These are phyloP conservation scores for Corinectria fuckeliana DNA, from an alignment of 2,329 filamentous ascomycete species.

Conservation along the genomic window DNA sequence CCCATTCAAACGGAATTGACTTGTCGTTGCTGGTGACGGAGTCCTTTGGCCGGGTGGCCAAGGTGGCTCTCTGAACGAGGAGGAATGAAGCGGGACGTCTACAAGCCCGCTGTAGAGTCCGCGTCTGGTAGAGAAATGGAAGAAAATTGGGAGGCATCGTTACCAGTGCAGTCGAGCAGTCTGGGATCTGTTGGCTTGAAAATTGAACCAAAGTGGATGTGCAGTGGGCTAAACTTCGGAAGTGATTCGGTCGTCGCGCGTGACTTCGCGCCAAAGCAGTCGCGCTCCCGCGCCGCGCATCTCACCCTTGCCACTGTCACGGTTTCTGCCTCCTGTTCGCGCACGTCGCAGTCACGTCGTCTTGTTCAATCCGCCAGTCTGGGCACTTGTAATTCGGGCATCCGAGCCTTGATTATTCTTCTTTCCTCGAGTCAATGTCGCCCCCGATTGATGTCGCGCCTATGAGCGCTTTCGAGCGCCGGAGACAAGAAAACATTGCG, in stretches of 20 bases:
- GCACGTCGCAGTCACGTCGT: neutral
- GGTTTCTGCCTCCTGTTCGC: neutral
- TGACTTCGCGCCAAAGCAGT: conserved; percentile 42
- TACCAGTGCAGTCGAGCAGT: neutral
- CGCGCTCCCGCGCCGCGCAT: conserved; percentile 26
- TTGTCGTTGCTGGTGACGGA: conserved; percentile 36
- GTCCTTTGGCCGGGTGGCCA: conserved; percentile 19
- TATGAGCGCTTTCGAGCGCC: conserved; percentile 86
- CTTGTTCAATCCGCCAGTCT: neutral
- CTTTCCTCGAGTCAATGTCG: too few species aligned
- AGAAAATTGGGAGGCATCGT: conserved; percentile 59
- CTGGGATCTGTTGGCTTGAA: conserved; percentile 16
- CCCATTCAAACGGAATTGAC: conserved; percentile 61
- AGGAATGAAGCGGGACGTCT: conserved; percentile 34
- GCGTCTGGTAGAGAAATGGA: conserved; percentile 76
- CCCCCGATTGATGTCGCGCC: conserved; percentile 50
- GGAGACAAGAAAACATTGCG: conserved; percentile 84
- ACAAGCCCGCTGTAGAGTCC: conserved; percentile 54
- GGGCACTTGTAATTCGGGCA: too few species aligned
- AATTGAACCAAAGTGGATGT: conserved; percentile 20
- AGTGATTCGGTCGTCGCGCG: conserved; percentile 30
- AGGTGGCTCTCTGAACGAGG: conserved; percentile 29
- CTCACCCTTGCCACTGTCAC: neutral
- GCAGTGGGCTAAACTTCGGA: conserved; percentile 30
- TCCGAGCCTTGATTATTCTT: too few species aligned